Evolutionary conservation across 2,329 filamentous ascomycete genomes (phyloP), one percentile per base, ranked within the genome.

Genomic region (Pseudocercospora vitis): DNA sequence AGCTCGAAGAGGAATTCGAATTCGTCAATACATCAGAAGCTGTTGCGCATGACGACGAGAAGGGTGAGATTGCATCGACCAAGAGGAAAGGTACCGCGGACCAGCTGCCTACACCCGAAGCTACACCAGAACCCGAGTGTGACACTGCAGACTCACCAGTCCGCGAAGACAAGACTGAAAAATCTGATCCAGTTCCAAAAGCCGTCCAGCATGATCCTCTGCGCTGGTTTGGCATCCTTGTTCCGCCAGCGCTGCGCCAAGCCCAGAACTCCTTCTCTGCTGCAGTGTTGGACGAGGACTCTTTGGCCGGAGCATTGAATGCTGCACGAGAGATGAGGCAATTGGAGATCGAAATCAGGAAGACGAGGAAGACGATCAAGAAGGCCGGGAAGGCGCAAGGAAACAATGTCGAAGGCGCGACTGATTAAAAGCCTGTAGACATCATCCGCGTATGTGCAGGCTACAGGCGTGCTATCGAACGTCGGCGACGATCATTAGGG

Each of bases 261-360:
- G 83, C 87, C 2, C 88, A 91, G 68, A 62, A 65, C 0, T 75
- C 80, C 12, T 84, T 87, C 48, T 64, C 73, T 23, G 65, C 74
- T 31, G 77, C 78, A 0, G 76, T 89, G 3, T 21, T 53, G 2
- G 79, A 83, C 6, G 79, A 84, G 50, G 70, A 77, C 0, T 68
- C 85, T 3, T 70, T 91, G 2, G 79, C 83, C 1, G 71, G 71
- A 32, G 72, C 90, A 7, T 78, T 78, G 5, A 78, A 77, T 1
- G 69, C 88, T n/a, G 75, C 78, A 29, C 76, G 76, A 23, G 78
- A 83, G 63, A 83, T 92, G 80, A 75, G 76, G 11, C 71, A 72
- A n/a, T 67, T 88, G 4, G 87, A 91, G 73, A 82, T 85, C 48
- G 81, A 87, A 60, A 83, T 92, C 50, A 77, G 86, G 31, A 75